Conservation (phyloP, 176 grass and related monocot species). For the Eremochloa ophiuroides region DNA sequence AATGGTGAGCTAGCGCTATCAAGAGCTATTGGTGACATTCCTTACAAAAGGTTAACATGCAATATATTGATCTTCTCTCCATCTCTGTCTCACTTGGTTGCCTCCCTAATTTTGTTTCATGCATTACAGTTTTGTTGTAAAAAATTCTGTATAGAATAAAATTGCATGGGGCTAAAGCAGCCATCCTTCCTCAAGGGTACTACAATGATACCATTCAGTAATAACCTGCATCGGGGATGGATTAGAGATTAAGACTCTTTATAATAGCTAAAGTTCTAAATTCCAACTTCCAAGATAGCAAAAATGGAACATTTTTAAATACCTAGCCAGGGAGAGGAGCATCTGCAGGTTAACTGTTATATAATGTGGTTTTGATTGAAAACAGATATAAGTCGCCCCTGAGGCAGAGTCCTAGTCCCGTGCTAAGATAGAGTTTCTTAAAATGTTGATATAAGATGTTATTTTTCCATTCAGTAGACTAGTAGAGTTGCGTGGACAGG, state of each 20-base stretch:
- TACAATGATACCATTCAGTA: background rate
- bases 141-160: background rate
- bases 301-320: background rate
- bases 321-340: background rate
- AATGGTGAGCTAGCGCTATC: slow-evolving; percentile 90
- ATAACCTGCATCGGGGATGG: background rate
- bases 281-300: background rate
- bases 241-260: background rate
- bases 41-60: slow-evolving; percentile 73
- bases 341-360: background rate
- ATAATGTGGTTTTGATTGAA: background rate
- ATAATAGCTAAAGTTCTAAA: background rate
- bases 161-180: background rate
- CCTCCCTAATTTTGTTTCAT: background rate
- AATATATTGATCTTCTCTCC: slow-evolving; percentile 21
- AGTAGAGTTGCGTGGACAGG: slow-evolving; percentile 6
- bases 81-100: background rate
- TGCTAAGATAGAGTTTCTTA: background rate
- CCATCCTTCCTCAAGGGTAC: background rate
- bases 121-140: background rate
- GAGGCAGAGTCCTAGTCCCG: background rate
- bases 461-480: slow-evolving; percentile 13
- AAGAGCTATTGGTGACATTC: slow-evolving; percentile 84
- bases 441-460: background rate
- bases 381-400: background rate